A percentile compares a stretch with the other conserved stretches of the same genome.
These are phyloP conservation scores for Graphium sp. DNA, from an alignment of 2,329 filamentous ascomycete species.

Conservation along the genomic window DNA sequence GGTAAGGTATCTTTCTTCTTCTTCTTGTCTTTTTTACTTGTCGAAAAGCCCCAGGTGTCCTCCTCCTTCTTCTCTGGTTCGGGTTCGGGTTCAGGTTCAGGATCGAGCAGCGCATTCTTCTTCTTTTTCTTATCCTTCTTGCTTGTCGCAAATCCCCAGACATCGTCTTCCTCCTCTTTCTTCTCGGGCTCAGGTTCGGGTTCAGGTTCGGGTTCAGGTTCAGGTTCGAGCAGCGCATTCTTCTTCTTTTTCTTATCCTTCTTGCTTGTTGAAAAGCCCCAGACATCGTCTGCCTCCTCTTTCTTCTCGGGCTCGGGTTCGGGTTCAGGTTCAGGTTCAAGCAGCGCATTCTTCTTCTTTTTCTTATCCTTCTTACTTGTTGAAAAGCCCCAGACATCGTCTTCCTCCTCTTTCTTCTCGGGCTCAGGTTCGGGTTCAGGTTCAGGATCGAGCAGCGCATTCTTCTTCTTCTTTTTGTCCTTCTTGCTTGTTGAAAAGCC, in stretches of 20 bases:
- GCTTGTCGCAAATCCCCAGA: slow-evolving; percentile 8
- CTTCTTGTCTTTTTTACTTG: slow-evolving; percentile 19
- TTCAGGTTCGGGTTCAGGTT: slow-evolving; percentile 11
- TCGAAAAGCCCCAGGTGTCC: slow-evolving; percentile 8
- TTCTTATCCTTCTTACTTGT: slow-evolving; percentile 13
- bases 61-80: slow-evolving; percentile 9
- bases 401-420: slow-evolving; percentile 13
- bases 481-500: slow-evolving; percentile 3
- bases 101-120: slow-evolving; percentile 12
- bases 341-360: slow-evolving; percentile 7
- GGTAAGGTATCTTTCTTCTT: slow-evolving; percentile 17
- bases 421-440: slow-evolving; percentile 10
- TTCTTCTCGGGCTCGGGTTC: slow-evolving; percentile 12
- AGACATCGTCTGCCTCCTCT: slow-evolving; percentile 9
- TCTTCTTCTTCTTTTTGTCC: slow-evolving; percentile 10
- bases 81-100: slow-evolving; percentile 7
- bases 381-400: slow-evolving; percentile 12
- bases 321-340: slow-evolving; percentile 5
- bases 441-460: slow-evolving; percentile 7
- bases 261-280: slow-evolving; percentile 4
- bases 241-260: slow-evolving; percentile 2
- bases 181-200: slow-evolving; percentile 8
- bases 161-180: slow-evolving; percentile 8
- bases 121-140: slow-evolving; percentile 17
- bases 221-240: slow-evolving; percentile 8